phyloP scores from a whole-genome alignment of 225 moss, liverwort and hornwort species.

The Physcomitrium patens region DNA sequence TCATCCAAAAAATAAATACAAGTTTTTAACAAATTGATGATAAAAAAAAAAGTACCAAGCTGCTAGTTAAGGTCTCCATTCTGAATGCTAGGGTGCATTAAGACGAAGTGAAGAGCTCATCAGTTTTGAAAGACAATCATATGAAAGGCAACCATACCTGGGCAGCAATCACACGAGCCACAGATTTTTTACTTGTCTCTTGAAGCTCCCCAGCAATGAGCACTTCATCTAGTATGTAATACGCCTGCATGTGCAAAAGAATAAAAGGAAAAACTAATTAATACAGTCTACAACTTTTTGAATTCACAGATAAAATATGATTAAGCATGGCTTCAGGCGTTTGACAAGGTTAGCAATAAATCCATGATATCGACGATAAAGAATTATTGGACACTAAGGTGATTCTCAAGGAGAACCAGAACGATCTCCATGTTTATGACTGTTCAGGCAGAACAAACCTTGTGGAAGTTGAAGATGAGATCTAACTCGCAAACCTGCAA shows the following conservation, averaged over 20 bases:
- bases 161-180: constrained; percentile 96
- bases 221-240: constrained; percentile 97
- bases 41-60: neutral
- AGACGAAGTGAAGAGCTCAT: constrained; percentile 5
- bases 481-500: constrained; percentile 96
- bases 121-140: constrained; percentile 9
- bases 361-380: neutral
- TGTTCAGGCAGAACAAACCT: constrained; percentile 54
- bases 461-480: constrained; percentile 99
- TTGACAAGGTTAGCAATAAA: neutral
- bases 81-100: neutral
- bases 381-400: constrained; percentile 14
- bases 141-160: constrained; percentile 61
- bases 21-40: neutral
- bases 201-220: constrained; percentile 98
- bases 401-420: constrained; percentile 21
- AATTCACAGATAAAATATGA: neutral
- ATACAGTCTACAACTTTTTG: constrained; percentile 3
- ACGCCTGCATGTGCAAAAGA: constrained; percentile 65
- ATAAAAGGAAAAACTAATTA: constrained; percentile 4
- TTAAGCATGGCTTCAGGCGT: neutral
- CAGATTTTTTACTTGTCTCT: constrained; percentile 99
- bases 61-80: neutral
- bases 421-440: neutral
- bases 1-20: neutral